Conservation (phyloP, 177 flowering plant genomes). For the Vitis hybrid region DNA sequence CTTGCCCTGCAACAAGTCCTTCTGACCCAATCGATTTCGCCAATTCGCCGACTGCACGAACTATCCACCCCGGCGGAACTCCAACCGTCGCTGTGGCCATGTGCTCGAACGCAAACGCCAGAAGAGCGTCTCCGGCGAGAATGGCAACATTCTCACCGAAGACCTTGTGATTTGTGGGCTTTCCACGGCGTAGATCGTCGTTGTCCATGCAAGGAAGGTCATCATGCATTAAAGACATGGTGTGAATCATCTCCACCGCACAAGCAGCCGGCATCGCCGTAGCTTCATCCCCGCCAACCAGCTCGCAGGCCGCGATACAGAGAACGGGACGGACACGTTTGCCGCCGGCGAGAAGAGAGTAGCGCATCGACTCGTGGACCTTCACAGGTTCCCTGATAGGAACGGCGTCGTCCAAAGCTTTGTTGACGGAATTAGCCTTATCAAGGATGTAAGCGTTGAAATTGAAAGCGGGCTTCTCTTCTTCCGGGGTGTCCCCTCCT, state of each 20-base stretch:
- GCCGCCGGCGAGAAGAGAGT: constrained; percentile 75
- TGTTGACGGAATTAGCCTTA: constrained; percentile 51
- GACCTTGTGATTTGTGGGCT: constrained; percentile 68
- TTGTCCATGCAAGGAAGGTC: constrained; percentile 81
- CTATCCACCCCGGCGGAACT: constrained; percentile 35
- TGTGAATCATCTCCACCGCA: constrained; percentile 80
- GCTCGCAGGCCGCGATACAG: constrained; percentile 74
- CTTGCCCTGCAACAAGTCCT: constrained; percentile 76
- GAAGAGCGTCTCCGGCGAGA: constrained; percentile 69
- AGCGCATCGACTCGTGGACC: constrained; percentile 77
- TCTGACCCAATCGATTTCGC: constrained; percentile 58
- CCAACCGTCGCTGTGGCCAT: constrained; percentile 41
- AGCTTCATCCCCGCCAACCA: constrained; percentile 58
- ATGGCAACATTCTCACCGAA: constrained; percentile 72
- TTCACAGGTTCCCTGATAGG: constrained; percentile 41
- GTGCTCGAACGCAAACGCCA: constrained; percentile 66
- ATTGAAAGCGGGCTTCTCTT: constrained; percentile 25
- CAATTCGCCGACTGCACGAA: constrained; percentile 53
- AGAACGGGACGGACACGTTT: constrained; percentile 74
- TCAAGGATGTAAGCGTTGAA: constrained; percentile 56
- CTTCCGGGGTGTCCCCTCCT: constrained; percentile 8
- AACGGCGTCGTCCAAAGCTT: constrained; percentile 56
- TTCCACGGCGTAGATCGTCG: constrained; percentile 72
- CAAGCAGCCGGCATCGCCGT: constrained; percentile 71
- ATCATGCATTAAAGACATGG: constrained; percentile 79